Percentiles rank a stretch among this genome's conserved stretches.
Evolutionary conservation across 495 filamentous ascomycete genomes (phyloP).

Genomic region (Aspergillus mulundensis): DNA sequence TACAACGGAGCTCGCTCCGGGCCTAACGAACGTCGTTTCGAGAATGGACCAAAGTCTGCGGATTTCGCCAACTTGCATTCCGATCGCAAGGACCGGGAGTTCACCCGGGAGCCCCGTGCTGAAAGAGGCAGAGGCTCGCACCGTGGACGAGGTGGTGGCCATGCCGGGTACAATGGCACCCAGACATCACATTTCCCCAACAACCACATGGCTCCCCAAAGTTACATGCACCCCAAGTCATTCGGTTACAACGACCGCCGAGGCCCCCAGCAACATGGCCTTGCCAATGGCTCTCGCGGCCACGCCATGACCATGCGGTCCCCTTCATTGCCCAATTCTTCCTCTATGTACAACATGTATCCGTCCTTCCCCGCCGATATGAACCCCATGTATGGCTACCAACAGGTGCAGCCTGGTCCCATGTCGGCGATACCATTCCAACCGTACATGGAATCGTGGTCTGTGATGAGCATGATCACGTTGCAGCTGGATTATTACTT

Average conservation of each 20-base stretch:
- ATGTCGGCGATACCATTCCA: conserved; percentile 64
- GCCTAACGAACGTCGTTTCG: conserved; percentile 33
- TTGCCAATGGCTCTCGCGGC: conserved; percentile 33
- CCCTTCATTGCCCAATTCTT: conserved; percentile 46
- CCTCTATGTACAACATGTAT: conserved; percentile 35
- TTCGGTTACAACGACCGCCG: conserved; percentile 42
- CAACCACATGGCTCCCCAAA: conserved; percentile 40
- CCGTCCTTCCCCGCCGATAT: conserved; percentile 36
- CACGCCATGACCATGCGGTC: conserved; percentile 45
- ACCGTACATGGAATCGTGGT: conserved; percentile 53
- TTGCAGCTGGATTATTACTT: conserved; percentile 94
- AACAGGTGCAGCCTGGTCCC: conserved; percentile 47
- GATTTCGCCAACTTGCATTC: conserved; percentile 30
- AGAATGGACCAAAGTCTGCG: conserved; percentile 37
- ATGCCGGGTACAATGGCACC: conserved; percentile 33
- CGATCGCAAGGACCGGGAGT: conserved; percentile 28
- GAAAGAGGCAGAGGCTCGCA: conserved; percentile 53
- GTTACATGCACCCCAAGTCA: conserved; percentile 34
- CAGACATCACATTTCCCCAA: conserved; percentile 48
- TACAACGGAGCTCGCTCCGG: conserved; percentile 29
- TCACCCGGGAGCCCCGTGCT: conserved; percentile 38
- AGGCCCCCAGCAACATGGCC: conserved; percentile 32
- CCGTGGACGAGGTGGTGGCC: conserved; percentile 51
- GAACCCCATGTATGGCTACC: conserved; percentile 49
- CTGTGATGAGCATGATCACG: conserved; percentile 54